Conservation (phyloP, 1,284 basidiomycete genomes). For the Uromyces viciae-fabae region DNA sequence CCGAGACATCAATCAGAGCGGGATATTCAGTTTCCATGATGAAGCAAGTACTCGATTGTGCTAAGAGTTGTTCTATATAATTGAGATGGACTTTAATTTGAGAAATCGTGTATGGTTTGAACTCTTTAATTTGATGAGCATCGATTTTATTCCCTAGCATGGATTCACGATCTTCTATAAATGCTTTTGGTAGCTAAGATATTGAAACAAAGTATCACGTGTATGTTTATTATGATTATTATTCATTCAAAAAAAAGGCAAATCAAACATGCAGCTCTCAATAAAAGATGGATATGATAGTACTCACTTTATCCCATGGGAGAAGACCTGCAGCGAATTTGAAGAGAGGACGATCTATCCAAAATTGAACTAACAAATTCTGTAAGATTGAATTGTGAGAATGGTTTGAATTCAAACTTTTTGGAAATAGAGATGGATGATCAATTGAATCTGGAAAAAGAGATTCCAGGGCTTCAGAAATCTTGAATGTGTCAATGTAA, state of each 20-base stretch:
- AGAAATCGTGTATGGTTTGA: slow-evolving; percentile 12
- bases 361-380: slow-evolving; percentile 26
- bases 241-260: background rate
- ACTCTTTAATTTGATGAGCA: slow-evolving; percentile 11
- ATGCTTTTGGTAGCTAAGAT: slow-evolving; percentile 34
- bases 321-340: slow-evolving; percentile 11
- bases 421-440: slow-evolving; percentile 26
- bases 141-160: slow-evolving; percentile 28
- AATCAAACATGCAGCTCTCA: background rate
- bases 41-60: slow-evolving; percentile 22
- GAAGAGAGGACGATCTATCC: slow-evolving; percentile 43
- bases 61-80: slow-evolving; percentile 25
- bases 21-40: slow-evolving; percentile 37
- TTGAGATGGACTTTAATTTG: background rate
- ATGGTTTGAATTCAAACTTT: background rate
- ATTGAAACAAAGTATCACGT: too few relatives aligned
- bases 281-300: background rate
- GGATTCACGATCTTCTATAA: slow-evolving; percentile 39
- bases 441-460: slow-evolving; percentile 28
- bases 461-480: slow-evolving; percentile 40
- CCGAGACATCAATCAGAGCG: slow-evolving; percentile 44
- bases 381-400: slow-evolving; percentile 17
- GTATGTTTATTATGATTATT: too few relatives aligned
- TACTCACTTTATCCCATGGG: slow-evolving; percentile 43
- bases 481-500: slow-evolving; percentile 45